Conservation (phyloP, 352 stramenopile genomes). For the Blastocystis sp. region DNA sequence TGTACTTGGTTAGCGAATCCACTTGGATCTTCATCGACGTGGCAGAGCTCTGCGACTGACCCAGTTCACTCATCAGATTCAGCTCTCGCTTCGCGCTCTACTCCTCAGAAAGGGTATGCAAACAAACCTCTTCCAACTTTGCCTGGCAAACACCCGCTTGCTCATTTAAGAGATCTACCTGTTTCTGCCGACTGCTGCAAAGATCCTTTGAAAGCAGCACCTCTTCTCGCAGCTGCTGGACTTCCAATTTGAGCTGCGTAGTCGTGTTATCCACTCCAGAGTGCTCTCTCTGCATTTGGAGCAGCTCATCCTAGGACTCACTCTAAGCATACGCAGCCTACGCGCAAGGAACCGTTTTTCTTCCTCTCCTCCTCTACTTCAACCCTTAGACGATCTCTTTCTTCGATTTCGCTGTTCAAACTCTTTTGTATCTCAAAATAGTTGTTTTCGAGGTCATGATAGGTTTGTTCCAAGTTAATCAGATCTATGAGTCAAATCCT, state of each 20-base stretch:
- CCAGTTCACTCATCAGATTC: neutral
- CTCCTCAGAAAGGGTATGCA: neutral
- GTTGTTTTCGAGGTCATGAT: conserved; percentile 46
- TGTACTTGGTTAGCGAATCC: neutral
- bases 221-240: conserved; percentile 37
- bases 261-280: neutral
- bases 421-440: conserved; percentile 33
- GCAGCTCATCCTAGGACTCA: neutral
- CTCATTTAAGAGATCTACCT: neutral
- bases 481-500: neutral
- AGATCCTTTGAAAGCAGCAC: conserved; percentile 32
- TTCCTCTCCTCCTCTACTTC: conserved; percentile 15
- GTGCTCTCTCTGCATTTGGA: conserved; percentile 24
- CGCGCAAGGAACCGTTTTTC: neutral
- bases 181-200: neutral
- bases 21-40: neutral
- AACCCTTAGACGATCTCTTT: neutral
- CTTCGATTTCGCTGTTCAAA: neutral
- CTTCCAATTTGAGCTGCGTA: conserved; percentile 14
- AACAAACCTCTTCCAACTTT: neutral
- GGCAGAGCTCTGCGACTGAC: neutral
- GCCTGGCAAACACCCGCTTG: neutral
- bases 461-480: conserved; percentile 30
- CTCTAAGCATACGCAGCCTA: neutral
- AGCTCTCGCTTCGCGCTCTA: conserved; percentile 16